phyloP scores from a whole-genome alignment of 306 rosid species.

The Cicer bijugum region DNA sequence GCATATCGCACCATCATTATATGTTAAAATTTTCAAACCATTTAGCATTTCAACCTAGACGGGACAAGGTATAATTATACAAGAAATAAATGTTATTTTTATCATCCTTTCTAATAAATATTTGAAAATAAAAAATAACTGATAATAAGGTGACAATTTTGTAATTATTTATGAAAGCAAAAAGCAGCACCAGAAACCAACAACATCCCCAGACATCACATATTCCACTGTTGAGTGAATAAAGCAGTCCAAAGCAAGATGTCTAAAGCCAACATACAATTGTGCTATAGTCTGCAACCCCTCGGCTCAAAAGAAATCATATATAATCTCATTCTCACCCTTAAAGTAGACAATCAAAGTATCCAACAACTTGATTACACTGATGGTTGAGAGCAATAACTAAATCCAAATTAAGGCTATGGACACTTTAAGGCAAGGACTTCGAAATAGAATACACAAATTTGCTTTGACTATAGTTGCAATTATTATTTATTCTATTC shows the following conservation, averaged over 20 bases:
- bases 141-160: slow-evolving; percentile 4
- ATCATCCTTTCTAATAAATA: neutral
- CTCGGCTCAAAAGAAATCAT: slow-evolving; percentile 29
- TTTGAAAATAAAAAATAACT: neutral
- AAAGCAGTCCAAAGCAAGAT: slow-evolving; percentile 32
- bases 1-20: neutral
- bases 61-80: neutral
- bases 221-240: slow-evolving; percentile 19
- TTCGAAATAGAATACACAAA: neutral
- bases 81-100: neutral
- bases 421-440: slow-evolving; percentile 5
- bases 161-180: slow-evolving; percentile 8
- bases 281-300: slow-evolving; percentile 26
- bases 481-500: slow-evolving; percentile 25
- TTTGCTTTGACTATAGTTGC: slow-evolving; percentile 24
- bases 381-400: slow-evolving; percentile 18
- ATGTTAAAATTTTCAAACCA: neutral
- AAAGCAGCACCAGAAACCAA: slow-evolving; percentile 8
- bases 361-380: slow-evolving; percentile 10
- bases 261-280: slow-evolving; percentile 27
- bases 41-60: neutral
- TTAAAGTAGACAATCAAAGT: slow-evolving; percentile 18
- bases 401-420: slow-evolving; percentile 23
- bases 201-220: neutral
- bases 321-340: neutral